Evolutionary conservation across 78 protist genomes (phyloP), one percentile per base, ranked within the genome.

Genomic region (Dictyostelium capitatum): DNA sequence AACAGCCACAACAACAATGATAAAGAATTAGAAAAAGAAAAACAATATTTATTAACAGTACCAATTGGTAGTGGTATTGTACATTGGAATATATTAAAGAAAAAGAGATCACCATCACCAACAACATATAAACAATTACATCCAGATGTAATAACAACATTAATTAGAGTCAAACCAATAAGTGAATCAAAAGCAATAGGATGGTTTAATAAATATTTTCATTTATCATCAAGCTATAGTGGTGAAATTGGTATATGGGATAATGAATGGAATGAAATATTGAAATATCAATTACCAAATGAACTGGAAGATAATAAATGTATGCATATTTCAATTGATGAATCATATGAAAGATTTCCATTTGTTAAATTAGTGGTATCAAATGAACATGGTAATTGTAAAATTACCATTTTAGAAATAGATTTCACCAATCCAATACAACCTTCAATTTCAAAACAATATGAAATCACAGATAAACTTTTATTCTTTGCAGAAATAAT

Each of bases 321-420:
- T 20, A 87, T 87, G 93, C 93, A 87, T 50, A 51, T 87, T 5
- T 87, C 93, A 30, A 46, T 85, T 8, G 83, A 85, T 50, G 65
- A 57, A 30, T 37, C 56, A 1, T n/a, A 30, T 37, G 53, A 67
- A 53, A 19, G 17, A 1, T 51, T n/a, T 47, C 48, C 30, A 50
- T 12, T 51, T 8, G 50, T 51, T 6, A 87, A 47, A 69, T 30
- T 87, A 12, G 83, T 79, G 1, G 75, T 87, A 8, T 65, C 81
- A 25, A 77, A 70, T 87, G 93, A 87, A 50, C 85, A 74, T 77
- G 93, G 85, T 15, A 87, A 87, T 32, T 87, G 93, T 37, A 54
- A 51, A 17, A 50, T 79, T 6, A 59, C 57, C 17, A 77, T 87
- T 11, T 12, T 87, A 7, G 15, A 74, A 15, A 43, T 77, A 10